Evolutionary conservation across 106 monocot species (phyloP).

Genomic region (Dendrobium nobile): DNA sequence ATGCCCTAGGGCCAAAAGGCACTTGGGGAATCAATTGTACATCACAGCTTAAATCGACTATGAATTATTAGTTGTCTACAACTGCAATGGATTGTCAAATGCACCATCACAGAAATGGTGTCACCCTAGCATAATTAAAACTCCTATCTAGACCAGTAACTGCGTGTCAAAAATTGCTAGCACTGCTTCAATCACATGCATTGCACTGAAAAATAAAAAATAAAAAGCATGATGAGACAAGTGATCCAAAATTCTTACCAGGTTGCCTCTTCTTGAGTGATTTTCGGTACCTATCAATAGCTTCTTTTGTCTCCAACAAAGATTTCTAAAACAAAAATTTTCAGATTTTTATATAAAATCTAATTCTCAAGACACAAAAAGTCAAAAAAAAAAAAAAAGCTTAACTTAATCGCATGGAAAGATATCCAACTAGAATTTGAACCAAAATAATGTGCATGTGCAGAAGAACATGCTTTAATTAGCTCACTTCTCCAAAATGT

Average conservation of each 20-base stretch:
- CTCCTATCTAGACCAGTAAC: neutral
- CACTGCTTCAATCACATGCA: neutral
- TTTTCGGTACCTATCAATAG: constrained; percentile 73
- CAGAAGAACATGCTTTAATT: neutral
- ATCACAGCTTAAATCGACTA: too few species aligned
- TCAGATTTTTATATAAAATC: constrained; percentile 2
- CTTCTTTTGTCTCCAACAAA: constrained; percentile 68
- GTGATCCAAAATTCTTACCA: constrained; percentile 25
- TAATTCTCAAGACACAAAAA: neutral
- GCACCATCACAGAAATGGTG: too few species aligned
- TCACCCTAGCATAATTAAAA: too few species aligned
- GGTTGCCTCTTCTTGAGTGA: constrained; percentile 69
- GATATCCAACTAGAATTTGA: neutral
- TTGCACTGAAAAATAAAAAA: neutral
- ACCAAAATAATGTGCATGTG: neutral
- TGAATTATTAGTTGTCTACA: too few species aligned
- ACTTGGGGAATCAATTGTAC: too few species aligned
- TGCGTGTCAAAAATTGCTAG: neutral
- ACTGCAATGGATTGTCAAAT: too few species aligned
- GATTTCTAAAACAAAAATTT: constrained; percentile 36
- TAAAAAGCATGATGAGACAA: neutral
- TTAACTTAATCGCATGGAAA: neutral
- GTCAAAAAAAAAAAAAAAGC: neutral
- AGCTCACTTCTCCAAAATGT: neutral
- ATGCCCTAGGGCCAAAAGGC: too few species aligned